Base-by-base conservation (phyloP, 495 filamentous ascomycete genomes). In the Aspergillus panamensis region DNA sequence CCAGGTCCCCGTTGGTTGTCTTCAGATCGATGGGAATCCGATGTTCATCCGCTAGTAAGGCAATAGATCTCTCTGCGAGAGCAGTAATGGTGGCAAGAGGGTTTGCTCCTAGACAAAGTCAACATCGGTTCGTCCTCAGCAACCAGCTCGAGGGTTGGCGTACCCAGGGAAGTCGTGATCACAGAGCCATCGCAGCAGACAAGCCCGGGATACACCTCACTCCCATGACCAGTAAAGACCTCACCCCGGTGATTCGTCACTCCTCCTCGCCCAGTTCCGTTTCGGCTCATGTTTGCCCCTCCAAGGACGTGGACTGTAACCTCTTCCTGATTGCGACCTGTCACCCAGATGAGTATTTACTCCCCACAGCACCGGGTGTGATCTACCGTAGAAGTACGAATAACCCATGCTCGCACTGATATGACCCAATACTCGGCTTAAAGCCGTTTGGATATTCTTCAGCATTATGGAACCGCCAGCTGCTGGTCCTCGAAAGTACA, bases 21-120 rank as follows among this genome's bases (percentile, higher is more conserved):
- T 67, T 40, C 1, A 76, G 64, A 66, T 81, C 77, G 53, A 87
- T 80, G 17, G 53, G 57, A 30, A 83, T 73, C 1, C 64, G 61
- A 12, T 73, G 53, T 35, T 71, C 66, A 55, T 65, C 57, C 6
- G 74, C 70, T 45, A 83, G 77, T 3, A 70, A 66, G 50, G 81
- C 79, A 9, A 88, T 74, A 0, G 79, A 81, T 31, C 86, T 76
- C 68, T 88, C 85, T 0, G 86, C 83, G 21, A 90, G 74, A 17
- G 86, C 84, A 0, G 85, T 79, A 37, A 88, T 87, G 3, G 85
- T 90, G 14, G 84, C 87, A 55, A 87, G 81, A n/a, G 84, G 84
- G 62, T 89, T 89, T 12, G 83, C 82, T 19, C 62, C 56, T 63
- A 19, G 42, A 1, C n/a, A 45, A 5, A 17, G 17, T 45, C 17